phyloP scores from a whole-genome alignment of 73 alveolate genomes.

The Paramecium sonneborni region DNA sequence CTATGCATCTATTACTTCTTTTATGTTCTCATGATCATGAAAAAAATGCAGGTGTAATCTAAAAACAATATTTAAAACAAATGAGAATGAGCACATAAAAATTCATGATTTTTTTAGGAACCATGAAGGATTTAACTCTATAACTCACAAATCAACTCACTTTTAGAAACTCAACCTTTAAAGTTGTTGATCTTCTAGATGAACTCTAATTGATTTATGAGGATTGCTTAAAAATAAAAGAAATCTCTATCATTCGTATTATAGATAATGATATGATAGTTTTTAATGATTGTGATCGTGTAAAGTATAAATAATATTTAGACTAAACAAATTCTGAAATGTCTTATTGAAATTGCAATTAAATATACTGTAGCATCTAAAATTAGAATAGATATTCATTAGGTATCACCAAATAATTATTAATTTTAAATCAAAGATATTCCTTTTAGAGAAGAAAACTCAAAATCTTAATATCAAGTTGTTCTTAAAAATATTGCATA shows the following conservation, averaged over 20 bases:
- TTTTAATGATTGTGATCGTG: slow-evolving; percentile 14
- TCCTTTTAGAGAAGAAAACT: neutral
- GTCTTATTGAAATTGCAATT: slow-evolving; percentile 2
- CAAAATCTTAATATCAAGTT: neutral
- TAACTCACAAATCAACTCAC: neutral
- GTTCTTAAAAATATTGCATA: neutral
- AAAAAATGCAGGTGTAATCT: neutral
- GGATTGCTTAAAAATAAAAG: slow-evolving; percentile 37
- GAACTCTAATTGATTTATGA: slow-evolving; percentile 21
- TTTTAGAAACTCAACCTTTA: neutral
- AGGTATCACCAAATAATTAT: neutral
- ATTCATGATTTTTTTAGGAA: neutral
- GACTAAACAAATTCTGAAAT: slow-evolving; percentile 38
- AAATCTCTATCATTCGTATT: neutral
- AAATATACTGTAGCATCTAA: neutral
- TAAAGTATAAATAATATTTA: neutral
- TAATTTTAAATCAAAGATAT: slow-evolving; percentile 4
- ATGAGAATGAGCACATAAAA: slow-evolving; percentile 52
- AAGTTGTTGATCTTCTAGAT: neutral
- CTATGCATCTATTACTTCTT: slow-evolving; percentile 14
- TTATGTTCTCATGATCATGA: slow-evolving; percentile 26
- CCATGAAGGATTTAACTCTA: slow-evolving; percentile 1
- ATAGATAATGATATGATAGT: neutral
- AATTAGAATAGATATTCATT: slow-evolving; percentile 27
- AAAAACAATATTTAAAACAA: slow-evolving; percentile 16